phyloP scores from a whole-genome alignment of 2,329 filamentous ascomycete species.

The Cladophialophora carrionii region DNA sequence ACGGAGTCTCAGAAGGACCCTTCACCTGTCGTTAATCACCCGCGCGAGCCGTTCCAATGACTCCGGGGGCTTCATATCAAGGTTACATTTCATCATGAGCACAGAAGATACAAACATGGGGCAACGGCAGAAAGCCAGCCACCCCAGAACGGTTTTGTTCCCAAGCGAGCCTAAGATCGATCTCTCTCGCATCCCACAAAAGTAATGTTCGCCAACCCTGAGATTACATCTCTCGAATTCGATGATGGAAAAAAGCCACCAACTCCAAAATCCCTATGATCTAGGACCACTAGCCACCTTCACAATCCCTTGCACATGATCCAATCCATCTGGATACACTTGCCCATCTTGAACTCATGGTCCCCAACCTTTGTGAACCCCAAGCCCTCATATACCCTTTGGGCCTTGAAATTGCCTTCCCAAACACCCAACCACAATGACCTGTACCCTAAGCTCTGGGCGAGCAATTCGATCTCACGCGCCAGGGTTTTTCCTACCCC shows the following conservation, averaged over 20 bases:
- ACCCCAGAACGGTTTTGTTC: neutral
- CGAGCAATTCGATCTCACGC: conserved; percentile 20
- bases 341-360: conserved; percentile 36
- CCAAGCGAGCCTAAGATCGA: no score
- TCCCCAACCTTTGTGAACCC: conserved; percentile 32
- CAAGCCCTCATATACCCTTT: conserved; percentile 31
- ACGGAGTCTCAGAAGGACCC: conserved; percentile 33
- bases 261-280: neutral
- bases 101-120: neutral
- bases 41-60: conserved; percentile 29
- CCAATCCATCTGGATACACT: conserved; percentile 36
- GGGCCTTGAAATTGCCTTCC: conserved; percentile 36
- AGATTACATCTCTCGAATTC: neutral
- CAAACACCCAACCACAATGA: conserved; percentile 35
- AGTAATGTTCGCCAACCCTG: neutral
- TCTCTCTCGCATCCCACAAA: neutral
- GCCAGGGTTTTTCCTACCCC: conserved; percentile 28
- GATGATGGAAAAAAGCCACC: neutral
- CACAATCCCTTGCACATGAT: conserved; percentile 35
- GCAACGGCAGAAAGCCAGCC: neutral
- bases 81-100: conserved; percentile 30
- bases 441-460: conserved; percentile 23
- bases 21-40: conserved; percentile 38
- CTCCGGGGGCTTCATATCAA: conserved; percentile 37
- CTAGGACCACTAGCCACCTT: conserved; percentile 1